These are phyloP conservation scores for Elaphomyces granulatus DNA, from an alignment of 495 filamentous ascomycete genomes.

Conservation along the genomic window DNA sequence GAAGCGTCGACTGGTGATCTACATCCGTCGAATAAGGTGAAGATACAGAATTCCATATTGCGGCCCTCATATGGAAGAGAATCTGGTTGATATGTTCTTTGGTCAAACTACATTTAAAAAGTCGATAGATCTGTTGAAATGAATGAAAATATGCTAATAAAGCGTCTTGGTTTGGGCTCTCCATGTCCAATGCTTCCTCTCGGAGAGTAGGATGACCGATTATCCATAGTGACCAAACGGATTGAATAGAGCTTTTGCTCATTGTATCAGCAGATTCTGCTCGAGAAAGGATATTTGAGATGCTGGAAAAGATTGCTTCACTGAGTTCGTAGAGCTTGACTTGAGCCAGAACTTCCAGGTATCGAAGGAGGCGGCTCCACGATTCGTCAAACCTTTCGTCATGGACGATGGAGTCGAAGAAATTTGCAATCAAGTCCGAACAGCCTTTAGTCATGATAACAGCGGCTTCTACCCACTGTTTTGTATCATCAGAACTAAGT, in stretches of 20 bases:
- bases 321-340: constrained; percentile 52
- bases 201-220: constrained; percentile 41
- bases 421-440: constrained; percentile 50
- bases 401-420: constrained; percentile 43
- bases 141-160: constrained; percentile 63
- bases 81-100: constrained; percentile 41
- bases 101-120: constrained; percentile 52
- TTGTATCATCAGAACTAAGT: constrained; percentile 16
- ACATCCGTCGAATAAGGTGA: constrained; percentile 67
- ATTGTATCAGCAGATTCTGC: constrained; percentile 32
- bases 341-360: constrained; percentile 45
- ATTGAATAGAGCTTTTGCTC: constrained; percentile 41
- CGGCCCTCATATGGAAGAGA: constrained; percentile 40
- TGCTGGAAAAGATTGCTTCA: constrained; percentile 52
- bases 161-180: constrained; percentile 54
- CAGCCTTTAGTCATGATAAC: constrained; percentile 59
- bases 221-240: constrained; percentile 62
- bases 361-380: constrained; percentile 54
- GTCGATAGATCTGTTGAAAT: constrained; percentile 63
- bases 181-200: constrained; percentile 30
- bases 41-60: constrained; percentile 55
- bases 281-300: constrained; percentile 51
- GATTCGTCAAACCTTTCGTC: constrained; percentile 44
- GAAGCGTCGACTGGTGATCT: constrained; percentile 69
- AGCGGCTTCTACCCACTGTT: constrained; percentile 63